Percentiles rank a stretch among this genome's conserved stretches.
These are phyloP conservation scores for Maudiozyma turicensis DNA, from an alignment of 805 yeast species.

Conservation along the genomic window DNA sequence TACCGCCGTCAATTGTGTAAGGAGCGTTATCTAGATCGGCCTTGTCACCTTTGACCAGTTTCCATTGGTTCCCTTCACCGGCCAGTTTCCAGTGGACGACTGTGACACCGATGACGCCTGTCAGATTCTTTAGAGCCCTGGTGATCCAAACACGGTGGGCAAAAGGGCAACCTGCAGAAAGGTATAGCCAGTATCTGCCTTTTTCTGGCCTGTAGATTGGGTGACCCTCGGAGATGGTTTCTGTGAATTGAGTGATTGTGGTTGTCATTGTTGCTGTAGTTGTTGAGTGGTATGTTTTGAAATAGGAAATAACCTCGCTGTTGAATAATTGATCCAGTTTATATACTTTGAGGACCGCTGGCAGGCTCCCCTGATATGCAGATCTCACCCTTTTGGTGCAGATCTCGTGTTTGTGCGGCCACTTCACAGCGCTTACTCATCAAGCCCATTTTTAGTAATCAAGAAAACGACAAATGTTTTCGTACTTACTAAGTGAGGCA, in stretches of 20 bases:
- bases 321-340: too few relatives aligned
- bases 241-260: not conserved
- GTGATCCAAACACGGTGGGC: slow-evolving; percentile 78
- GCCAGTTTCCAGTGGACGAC: slow-evolving; percentile 91
- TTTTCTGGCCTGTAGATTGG: slow-evolving; percentile 65
- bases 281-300: not conserved
- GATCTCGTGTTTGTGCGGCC: too few relatives aligned
- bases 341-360: too few relatives aligned
- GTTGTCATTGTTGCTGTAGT: too few relatives aligned
- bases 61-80: slow-evolving; percentile 70
- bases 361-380: too few relatives aligned
- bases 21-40: slow-evolving; percentile 4
- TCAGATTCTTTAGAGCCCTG: slow-evolving; percentile 62
- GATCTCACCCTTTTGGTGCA: too few relatives aligned
- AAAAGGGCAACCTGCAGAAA: slow-evolving; percentile 90
- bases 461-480: not conserved
- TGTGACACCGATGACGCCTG: slow-evolving; percentile 49
- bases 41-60: slow-evolving; percentile 34
- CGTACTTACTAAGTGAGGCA: too few relatives aligned
- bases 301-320: too few relatives aligned
- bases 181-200: slow-evolving; percentile 77
- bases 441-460: not conserved
- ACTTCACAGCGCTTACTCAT: not conserved
- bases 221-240: slow-evolving; percentile 24
- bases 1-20: slow-evolving; percentile 14